Evolutionary conservation across 495 filamentous ascomycete species (phyloP).

Genomic region (Penicillium coffeae): DNA sequence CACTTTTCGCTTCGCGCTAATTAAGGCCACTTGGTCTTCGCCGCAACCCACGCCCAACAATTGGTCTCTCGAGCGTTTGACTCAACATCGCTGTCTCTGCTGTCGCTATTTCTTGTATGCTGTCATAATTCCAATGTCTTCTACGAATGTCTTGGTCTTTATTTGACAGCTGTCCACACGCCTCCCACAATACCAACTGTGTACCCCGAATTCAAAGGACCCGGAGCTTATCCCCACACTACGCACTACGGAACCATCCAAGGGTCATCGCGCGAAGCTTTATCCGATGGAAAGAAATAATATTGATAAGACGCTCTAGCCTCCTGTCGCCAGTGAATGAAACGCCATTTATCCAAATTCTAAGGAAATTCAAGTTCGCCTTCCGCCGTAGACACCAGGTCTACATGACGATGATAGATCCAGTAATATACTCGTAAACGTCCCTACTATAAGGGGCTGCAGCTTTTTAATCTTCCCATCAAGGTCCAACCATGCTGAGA

Average conservation of each 20-base stretch:
- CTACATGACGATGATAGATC: slow-evolving; percentile 4
- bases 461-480: slow-evolving; percentile 3
- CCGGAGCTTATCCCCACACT: slow-evolving; percentile 24
- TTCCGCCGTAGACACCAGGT: slow-evolving; percentile 13
- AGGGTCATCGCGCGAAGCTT: slow-evolving; percentile 11
- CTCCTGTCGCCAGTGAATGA: background rate
- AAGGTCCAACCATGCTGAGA: slow-evolving; percentile 57
- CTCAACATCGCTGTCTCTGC: background rate
- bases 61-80: background rate
- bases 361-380: background rate
- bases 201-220: slow-evolving; percentile 11
- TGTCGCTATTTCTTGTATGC: background rate
- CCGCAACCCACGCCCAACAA: slow-evolving; percentile 11
- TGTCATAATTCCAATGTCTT: background rate
- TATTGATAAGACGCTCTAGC: background rate
- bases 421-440: slow-evolving; percentile 2
- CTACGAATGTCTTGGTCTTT: background rate
- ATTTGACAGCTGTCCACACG: background rate
- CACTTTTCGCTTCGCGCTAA: slow-evolving; percentile 43
- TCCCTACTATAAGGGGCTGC: background rate
- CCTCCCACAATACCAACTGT: slow-evolving; percentile 8
- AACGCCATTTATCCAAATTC: slow-evolving; percentile 1
- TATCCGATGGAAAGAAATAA: background rate
- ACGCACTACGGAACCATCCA: slow-evolving; percentile 1
- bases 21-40: slow-evolving; percentile 46